These are phyloP conservation scores for Psidium guajava DNA, from an alignment of 345 rosid species.

Conservation along the genomic window DNA sequence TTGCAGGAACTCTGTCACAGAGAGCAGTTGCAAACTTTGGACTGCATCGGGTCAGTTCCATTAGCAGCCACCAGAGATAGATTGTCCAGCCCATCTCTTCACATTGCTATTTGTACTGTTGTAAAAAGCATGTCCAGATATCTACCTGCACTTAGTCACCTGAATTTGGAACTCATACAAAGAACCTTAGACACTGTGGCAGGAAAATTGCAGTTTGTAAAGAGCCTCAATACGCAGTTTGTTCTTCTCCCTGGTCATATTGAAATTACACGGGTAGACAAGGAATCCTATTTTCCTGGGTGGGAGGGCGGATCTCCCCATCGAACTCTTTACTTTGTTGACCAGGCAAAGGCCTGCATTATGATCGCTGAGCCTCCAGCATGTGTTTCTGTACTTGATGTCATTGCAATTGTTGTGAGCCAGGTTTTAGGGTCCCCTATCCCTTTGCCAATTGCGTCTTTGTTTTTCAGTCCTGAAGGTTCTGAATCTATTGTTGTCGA, in stretches of 20 bases:
- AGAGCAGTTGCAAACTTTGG: constrained; percentile 41
- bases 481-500: constrained; percentile 51
- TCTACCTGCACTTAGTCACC: constrained; percentile 16
- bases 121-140: constrained; percentile 23
- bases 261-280: constrained; percentile 49
- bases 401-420: constrained; percentile 68
- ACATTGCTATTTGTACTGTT: constrained; percentile 54
- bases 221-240: constrained; percentile 56
- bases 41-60: constrained; percentile 49
- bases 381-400: constrained; percentile 61
- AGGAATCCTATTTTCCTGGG: constrained; percentile 46
- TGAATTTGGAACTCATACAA: constrained; percentile 31
- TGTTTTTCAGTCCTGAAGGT: constrained; percentile 70
- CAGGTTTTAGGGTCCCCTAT: constrained; percentile 66
- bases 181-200: constrained; percentile 46
- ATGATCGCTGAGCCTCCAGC: constrained; percentile 79
- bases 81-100: constrained; percentile 58
- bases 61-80: constrained; percentile 37
- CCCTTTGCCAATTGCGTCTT: constrained; percentile 62
- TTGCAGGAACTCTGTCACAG: constrained; percentile 57
- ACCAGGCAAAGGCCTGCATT: constrained; percentile 40
- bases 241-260: constrained; percentile 50
- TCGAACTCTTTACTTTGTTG: constrained; percentile 54
- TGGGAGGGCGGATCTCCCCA: constrained; percentile 54
- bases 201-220: constrained; percentile 64